Conservation (phyloP, 176 grass and related monocot species). For the Tillandsia fasciculata region DNA sequence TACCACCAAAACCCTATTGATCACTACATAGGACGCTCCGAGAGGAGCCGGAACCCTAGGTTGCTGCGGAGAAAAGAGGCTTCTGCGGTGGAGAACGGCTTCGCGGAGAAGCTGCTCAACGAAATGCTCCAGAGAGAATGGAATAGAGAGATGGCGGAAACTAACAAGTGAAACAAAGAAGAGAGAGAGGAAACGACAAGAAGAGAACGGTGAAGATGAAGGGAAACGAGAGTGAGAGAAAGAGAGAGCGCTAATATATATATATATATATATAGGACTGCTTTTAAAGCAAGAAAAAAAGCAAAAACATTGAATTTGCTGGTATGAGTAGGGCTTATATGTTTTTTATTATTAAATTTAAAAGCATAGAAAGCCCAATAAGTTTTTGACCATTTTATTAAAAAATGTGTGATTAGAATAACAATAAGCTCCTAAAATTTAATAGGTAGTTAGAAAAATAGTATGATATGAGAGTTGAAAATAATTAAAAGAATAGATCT, state of each 20-base stretch:
- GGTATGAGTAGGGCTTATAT: too few species aligned
- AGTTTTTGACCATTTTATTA: too few species aligned
- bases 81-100: background rate
- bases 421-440: too few species aligned
- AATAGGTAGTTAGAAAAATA: too few species aligned
- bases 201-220: background rate
- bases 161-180: background rate
- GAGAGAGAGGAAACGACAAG: background rate
- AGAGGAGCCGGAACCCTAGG: background rate
- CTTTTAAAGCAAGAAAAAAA: too few species aligned
- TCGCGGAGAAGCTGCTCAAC: background rate
- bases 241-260: background rate
- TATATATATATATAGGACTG: too few species aligned
- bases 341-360: too few species aligned
- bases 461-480: too few species aligned
- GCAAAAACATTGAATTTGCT: too few species aligned
- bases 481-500: too few species aligned
- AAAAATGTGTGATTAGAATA: too few species aligned
- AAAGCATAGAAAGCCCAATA: too few species aligned
- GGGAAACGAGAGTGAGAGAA: background rate
- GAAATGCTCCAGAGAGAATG: background rate
- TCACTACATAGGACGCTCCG: background rate
- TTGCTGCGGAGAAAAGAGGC: background rate
- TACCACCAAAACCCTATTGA: conserved; percentile 1
- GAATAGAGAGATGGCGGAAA: background rate